Percentiles rank a stretch among this genome's conserved stretches.
phyloP scores from a whole-genome alignment of 768 basidiomycete species.

The Pholiota microspora region DNA sequence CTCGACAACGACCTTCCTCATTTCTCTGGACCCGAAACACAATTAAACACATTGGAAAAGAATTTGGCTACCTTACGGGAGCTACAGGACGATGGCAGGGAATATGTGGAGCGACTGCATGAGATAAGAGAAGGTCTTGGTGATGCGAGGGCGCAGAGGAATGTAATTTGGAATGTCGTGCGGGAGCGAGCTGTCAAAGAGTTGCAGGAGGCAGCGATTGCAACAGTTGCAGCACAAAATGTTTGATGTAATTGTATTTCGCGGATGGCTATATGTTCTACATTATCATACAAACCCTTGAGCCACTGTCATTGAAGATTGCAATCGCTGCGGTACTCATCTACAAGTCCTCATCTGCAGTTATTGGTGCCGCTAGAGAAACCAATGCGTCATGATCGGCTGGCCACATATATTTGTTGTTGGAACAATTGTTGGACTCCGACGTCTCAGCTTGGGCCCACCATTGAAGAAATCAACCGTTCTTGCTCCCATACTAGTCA shows the following conservation, averaged over 20 bases:
- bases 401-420: background rate
- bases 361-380: background rate
- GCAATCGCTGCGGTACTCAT: too few species aligned
- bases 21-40: slow-evolving; percentile 63
- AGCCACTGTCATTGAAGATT: too few species aligned
- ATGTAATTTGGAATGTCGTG: slow-evolving; percentile 74
- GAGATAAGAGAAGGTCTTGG: slow-evolving; percentile 84
- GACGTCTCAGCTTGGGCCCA: slow-evolving; percentile 18
- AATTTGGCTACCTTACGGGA: slow-evolving; percentile 72
- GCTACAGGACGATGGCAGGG: slow-evolving; percentile 81
- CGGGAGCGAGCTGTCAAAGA: slow-evolving; percentile 74
- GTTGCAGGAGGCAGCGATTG: slow-evolving; percentile 62
- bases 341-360: too few species aligned
- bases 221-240: slow-evolving; percentile 26
- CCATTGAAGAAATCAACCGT: background rate
- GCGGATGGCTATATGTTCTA: background rate
- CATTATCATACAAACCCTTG: too few species aligned
- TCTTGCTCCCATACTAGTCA: slow-evolving; percentile 15
- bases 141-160: slow-evolving; percentile 67
- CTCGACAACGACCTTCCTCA: slow-evolving; percentile 58
- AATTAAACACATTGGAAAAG: slow-evolving; percentile 71
- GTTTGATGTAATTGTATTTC: slow-evolving; percentile 5
- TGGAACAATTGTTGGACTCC: slow-evolving; percentile 13
- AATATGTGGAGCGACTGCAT: slow-evolving; percentile 81
- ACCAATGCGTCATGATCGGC: background rate